Evolutionary conservation across 768 basidiomycete genomes (phyloP).

Genomic region (Xerocomellus intermedius): DNA sequence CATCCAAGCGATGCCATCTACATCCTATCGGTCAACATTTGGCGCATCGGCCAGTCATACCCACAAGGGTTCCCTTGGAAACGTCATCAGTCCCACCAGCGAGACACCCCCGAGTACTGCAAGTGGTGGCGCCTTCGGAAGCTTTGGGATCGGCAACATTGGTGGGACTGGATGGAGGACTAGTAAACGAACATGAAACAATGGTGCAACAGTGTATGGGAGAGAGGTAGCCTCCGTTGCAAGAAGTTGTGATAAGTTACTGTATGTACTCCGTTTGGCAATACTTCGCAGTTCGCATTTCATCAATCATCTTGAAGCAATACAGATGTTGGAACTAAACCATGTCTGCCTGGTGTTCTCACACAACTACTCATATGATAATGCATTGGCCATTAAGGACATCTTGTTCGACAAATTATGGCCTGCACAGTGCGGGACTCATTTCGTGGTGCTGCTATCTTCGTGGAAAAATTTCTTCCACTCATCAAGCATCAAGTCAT

Average conservation of each 20-base stretch:
- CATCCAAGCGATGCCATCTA: slow-evolving; percentile 67
- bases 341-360: not conserved
- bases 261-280: slow-evolving; percentile 13
- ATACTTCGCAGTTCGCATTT: slow-evolving; percentile 10
- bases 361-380: not conserved
- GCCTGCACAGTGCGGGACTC: too few relatives aligned
- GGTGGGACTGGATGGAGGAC: slow-evolving; percentile 30
- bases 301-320: not conserved
- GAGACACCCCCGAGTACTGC: slow-evolving; percentile 26
- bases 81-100: slow-evolving; percentile 20
- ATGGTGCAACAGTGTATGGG: not conserved
- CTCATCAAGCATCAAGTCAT: too few relatives aligned
- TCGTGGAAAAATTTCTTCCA: too few relatives aligned
- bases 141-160: slow-evolving; percentile 46
- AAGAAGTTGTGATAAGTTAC: slow-evolving; percentile 8
- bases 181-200: slow-evolving; percentile 23
- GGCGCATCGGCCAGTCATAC: slow-evolving; percentile 32
- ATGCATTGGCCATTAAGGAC: too few relatives aligned
- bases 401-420: too few relatives aligned
- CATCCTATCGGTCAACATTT: slow-evolving; percentile 69
- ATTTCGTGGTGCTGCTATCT: too few relatives aligned
- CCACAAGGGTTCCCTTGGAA: slow-evolving; percentile 23
- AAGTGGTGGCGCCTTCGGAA: slow-evolving; percentile 46
- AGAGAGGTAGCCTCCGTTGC: not conserved
- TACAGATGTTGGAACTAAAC: not conserved